phyloP scores from a whole-genome alignment of 768 basidiomycete species.

The Plicaturopsis crispa region DNA sequence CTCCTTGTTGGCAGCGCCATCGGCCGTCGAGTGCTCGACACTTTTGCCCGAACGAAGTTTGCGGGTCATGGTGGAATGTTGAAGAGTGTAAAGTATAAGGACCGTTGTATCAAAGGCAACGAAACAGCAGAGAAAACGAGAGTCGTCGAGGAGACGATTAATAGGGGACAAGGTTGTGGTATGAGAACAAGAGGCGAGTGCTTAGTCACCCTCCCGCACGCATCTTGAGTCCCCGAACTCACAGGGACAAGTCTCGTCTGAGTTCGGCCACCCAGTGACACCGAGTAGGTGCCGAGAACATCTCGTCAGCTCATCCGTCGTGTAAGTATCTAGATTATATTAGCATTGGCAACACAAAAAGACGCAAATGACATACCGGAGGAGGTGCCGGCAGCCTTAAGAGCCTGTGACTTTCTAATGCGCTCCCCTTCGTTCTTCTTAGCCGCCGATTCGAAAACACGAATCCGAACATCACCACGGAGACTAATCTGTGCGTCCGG shows the following conservation, averaged over 20 bases:
- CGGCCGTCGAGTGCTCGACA: too few relatives aligned
- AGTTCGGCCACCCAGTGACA: constrained; percentile 4
- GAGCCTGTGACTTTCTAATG: constrained; percentile 4
- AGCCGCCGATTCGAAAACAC: constrained; percentile 5
- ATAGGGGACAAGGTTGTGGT: background rate
- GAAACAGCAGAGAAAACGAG: background rate
- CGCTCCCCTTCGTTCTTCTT: constrained; percentile 8
- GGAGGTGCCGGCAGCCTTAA: constrained; percentile 9
- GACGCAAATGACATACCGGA: constrained; percentile 4
- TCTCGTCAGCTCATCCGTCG: background rate
- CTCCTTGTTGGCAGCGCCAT: too few relatives aligned
- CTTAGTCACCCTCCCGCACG: background rate
- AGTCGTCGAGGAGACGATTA: background rate
- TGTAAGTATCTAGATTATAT: background rate
- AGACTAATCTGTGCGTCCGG: constrained; percentile 4
- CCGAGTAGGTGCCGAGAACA: background rate
- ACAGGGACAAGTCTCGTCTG: too few relatives aligned
- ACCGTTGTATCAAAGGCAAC: too few relatives aligned
- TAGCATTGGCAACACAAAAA: background rate
- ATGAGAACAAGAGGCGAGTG: background rate
- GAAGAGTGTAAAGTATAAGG: too few relatives aligned
- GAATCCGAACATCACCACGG: constrained; percentile 6
- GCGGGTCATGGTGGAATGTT: too few relatives aligned
- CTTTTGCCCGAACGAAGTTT: too few relatives aligned
- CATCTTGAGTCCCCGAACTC: too few relatives aligned